These are phyloP conservation scores for Colletotrichum simmondsii DNA, from an alignment of 2,329 filamentous ascomycete species.

Conservation along the genomic window DNA sequence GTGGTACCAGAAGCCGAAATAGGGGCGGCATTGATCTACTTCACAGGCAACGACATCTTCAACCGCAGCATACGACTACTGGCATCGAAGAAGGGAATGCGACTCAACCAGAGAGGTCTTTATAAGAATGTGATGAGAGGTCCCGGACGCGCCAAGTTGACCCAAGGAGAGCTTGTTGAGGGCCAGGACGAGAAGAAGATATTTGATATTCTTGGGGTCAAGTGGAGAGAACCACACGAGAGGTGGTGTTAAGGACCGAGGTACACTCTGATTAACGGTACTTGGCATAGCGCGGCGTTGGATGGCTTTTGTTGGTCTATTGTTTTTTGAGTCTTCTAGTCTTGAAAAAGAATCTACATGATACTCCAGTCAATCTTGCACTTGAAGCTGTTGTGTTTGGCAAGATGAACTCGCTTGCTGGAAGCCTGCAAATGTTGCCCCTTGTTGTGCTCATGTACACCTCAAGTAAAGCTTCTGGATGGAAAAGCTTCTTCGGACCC, in stretches of 20 bases:
- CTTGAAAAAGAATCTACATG: neutral
- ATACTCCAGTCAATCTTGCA: neutral
- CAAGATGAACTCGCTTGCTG: neutral
- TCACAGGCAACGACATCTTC: conserved; percentile 95
- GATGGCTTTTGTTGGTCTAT: neutral
- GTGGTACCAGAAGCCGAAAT: conserved; percentile 83
- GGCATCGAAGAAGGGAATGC: conserved; percentile 83
- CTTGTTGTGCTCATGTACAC: neutral
- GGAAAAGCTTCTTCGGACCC: neutral
- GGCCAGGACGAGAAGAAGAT: conserved; percentile 81
- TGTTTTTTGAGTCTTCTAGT: neutral
- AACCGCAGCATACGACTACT: conserved; percentile 87
- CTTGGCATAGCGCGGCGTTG: conserved; percentile 21
- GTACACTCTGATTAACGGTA: neutral
- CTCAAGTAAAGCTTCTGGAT: no score
- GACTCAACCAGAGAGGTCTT: conserved; percentile 85
- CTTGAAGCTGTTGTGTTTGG: neutral
- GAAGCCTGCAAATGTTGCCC: neutral
- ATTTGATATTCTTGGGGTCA: conserved; percentile 84
- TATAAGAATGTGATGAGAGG: conserved; percentile 77
- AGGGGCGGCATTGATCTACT: conserved; percentile 91
- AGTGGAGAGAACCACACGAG: conserved; percentile 82
- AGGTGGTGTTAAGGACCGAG: conserved; percentile 71
- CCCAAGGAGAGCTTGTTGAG: conserved; percentile 78
- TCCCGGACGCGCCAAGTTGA: conserved; percentile 66